Evolutionary conservation across 1,139 yeast genomes (phyloP).

Genomic region (Debaryomyces nepalensis): DNA sequence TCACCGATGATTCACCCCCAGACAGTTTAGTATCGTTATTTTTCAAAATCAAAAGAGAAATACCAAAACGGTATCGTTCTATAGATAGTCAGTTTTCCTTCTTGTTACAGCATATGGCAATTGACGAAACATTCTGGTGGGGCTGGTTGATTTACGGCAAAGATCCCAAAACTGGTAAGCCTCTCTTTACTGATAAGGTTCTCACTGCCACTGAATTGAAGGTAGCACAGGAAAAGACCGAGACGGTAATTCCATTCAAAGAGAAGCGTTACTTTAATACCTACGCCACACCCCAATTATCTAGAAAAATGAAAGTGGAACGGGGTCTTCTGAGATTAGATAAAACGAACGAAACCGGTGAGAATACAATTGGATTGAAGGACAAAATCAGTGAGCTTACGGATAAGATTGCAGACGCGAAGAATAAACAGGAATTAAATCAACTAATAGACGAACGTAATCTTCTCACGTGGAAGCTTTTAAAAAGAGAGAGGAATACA

Average conservation of each 20-base stretch:
- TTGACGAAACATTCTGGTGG: slow-evolving; percentile 47
- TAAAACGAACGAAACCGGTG: slow-evolving; percentile 10
- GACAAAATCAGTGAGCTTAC: slow-evolving; percentile 18
- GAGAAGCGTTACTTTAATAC: slow-evolving; percentile 45
- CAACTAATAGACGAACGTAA: slow-evolving; percentile 30
- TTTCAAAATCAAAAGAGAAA: slow-evolving; percentile 32
- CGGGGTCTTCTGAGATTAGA: slow-evolving; percentile 35
- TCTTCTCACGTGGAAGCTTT: slow-evolving; percentile 37
- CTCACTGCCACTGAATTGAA: slow-evolving; percentile 30
- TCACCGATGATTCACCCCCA: slow-evolving; percentile 39
- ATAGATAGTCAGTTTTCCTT: slow-evolving; percentile 34
- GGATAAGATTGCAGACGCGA: slow-evolving; percentile 18
- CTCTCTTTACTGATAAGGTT: slow-evolving; percentile 31
- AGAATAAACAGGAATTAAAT: slow-evolving; percentile 15
- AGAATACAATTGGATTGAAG: slow-evolving; percentile 12
- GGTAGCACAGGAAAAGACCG: slow-evolving; percentile 22
- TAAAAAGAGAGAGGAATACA: slow-evolving; percentile 26
- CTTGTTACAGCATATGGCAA: slow-evolving; percentile 32
- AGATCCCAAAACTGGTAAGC: slow-evolving; percentile 35
- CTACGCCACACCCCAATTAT: slow-evolving; percentile 50
- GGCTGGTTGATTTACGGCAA: slow-evolving; percentile 47
- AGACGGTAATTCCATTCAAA: slow-evolving; percentile 33
- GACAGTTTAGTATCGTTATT: slow-evolving; percentile 30
- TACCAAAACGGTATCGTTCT: slow-evolving; percentile 25
- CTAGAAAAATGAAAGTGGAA: slow-evolving; percentile 44